Evolutionary conservation across 305 asterid species (phyloP).

Genomic region (Plantago coronopus): DNA sequence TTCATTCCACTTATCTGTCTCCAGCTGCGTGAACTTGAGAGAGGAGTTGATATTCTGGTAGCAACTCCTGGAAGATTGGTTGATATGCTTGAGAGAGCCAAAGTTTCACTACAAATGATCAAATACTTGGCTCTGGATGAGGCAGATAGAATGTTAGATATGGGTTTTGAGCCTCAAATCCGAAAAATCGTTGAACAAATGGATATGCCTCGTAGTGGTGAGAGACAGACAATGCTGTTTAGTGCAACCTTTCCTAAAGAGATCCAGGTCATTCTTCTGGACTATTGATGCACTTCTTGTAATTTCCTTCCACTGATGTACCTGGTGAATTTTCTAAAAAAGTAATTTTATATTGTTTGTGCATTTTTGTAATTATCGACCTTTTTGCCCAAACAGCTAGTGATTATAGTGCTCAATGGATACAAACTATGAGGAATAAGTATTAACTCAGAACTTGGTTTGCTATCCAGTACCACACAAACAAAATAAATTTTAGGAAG

Average conservation of each 20-base stretch:
- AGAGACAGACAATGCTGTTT: constrained; percentile 81
- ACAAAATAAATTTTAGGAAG: too few relatives aligned
- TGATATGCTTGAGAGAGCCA: constrained; percentile 79
- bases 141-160: constrained; percentile 88
- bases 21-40: constrained; percentile 80
- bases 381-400: too few relatives aligned
- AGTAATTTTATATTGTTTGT: background rate
- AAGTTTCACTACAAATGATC: constrained; percentile 63
- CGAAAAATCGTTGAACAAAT: constrained; percentile 82
- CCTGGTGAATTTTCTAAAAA: background rate
- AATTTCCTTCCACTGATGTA: background rate
- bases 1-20: constrained; percentile 14
- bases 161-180: constrained; percentile 92
- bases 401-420: too few relatives aligned
- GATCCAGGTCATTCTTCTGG: constrained; percentile 56
- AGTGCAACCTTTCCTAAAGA: constrained; percentile 91
- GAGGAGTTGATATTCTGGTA: constrained; percentile 88
- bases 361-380: too few relatives aligned
- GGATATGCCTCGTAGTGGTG: constrained; percentile 89
- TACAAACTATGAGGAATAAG: too few relatives aligned
- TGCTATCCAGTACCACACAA: too few relatives aligned
- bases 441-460: too few relatives aligned
- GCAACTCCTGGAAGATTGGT: constrained; percentile 90
- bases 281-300: constrained; percentile 6
- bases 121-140: constrained; percentile 79